A percentile compares a stretch with the other conserved stretches of the same genome.
These are phyloP conservation scores for Monilinia vaccinii-corymbosi DNA, from an alignment of 2,329 filamentous ascomycete species.

Conservation along the genomic window DNA sequence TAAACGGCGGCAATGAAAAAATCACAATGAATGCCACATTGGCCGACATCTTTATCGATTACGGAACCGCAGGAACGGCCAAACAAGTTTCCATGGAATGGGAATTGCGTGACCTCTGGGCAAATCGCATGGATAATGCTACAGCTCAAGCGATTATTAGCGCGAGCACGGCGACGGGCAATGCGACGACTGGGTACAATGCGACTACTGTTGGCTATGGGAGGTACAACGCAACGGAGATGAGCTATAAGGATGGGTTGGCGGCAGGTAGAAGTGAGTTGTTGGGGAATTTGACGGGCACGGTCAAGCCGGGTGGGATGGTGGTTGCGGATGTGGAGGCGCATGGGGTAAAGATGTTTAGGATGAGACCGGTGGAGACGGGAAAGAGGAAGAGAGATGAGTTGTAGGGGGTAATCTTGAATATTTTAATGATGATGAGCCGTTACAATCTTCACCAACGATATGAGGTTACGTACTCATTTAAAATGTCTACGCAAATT, in stretches of 20 bases:
- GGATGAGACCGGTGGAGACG: constrained; percentile 28
- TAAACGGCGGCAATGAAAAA: constrained; percentile 39
- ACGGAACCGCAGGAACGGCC: constrained; percentile 35
- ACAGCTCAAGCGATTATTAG: constrained; percentile 37
- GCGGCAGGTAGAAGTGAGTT: constrained; percentile 34
- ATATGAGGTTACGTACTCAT: neutral
- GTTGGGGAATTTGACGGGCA: constrained; percentile 38
- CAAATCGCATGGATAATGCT: constrained; percentile 40
- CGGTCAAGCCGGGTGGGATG: constrained; percentile 35
- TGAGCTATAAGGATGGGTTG: constrained; percentile 40
- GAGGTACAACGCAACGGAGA: constrained; percentile 41
- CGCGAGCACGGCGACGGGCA: constrained; percentile 30
- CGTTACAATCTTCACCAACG: neutral
- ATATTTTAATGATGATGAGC: neutral
- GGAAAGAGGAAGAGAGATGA: constrained; percentile 30
- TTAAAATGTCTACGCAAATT: neutral
- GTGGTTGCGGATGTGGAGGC: constrained; percentile 36
- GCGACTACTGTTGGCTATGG: constrained; percentile 23
- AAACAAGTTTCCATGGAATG: constrained; percentile 35
- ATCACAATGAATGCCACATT: constrained; percentile 41
- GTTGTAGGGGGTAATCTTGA: constrained; percentile 34
- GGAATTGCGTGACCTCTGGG: constrained; percentile 48
- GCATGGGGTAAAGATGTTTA: constrained; percentile 43
- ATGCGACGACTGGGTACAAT: constrained; percentile 27
- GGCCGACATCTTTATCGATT: constrained; percentile 43